Conservation (phyloP, 768 basidiomycete species). For the Mycena galopus region DNA sequence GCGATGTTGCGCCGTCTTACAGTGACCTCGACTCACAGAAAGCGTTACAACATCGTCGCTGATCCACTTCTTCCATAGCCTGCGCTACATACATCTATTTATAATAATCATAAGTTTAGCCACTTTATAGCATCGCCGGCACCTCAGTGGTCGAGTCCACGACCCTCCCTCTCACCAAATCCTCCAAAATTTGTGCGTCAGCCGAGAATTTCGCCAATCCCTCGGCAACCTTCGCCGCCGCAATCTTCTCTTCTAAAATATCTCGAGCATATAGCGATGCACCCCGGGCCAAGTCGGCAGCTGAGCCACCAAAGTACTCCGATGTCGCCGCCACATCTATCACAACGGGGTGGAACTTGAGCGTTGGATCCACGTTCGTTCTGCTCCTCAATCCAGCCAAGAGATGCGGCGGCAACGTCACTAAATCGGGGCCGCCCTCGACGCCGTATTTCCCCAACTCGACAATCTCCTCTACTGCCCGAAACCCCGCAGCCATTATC, state of each 20-base stretch:
- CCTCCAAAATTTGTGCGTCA: constrained; percentile 48
- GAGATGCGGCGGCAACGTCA: constrained; percentile 52
- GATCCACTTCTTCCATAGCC: not conserved
- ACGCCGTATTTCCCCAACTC: constrained; percentile 45
- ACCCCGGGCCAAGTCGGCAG: constrained; percentile 24
- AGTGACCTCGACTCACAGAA: no score
- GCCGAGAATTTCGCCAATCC: constrained; percentile 51
- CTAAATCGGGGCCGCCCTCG: constrained; percentile 45
- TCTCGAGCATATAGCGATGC: constrained; percentile 40
- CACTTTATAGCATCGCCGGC: constrained; percentile 17
- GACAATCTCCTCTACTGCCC: constrained; percentile 48
- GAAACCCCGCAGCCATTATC: constrained; percentile 54
- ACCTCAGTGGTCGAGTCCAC: constrained; percentile 7
- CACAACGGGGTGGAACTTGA: constrained; percentile 6
- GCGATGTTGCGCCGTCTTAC: no score
- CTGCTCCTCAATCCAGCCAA: constrained; percentile 43
- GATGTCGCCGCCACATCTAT: not conserved
- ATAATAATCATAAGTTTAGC: constrained; percentile 1
- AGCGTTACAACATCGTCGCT: no score
- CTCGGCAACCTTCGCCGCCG: constrained; percentile 52
- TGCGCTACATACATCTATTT: not conserved
- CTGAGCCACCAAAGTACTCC: constrained; percentile 18
- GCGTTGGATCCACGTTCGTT: constrained; percentile 2
- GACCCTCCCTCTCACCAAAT: constrained; percentile 36
- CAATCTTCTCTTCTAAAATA: constrained; percentile 43